Percentiles rank a stretch among this genome's conserved stretches.
Evolutionary conservation across 345 rosid species (phyloP).

Genomic region (Turnera subulata): DNA sequence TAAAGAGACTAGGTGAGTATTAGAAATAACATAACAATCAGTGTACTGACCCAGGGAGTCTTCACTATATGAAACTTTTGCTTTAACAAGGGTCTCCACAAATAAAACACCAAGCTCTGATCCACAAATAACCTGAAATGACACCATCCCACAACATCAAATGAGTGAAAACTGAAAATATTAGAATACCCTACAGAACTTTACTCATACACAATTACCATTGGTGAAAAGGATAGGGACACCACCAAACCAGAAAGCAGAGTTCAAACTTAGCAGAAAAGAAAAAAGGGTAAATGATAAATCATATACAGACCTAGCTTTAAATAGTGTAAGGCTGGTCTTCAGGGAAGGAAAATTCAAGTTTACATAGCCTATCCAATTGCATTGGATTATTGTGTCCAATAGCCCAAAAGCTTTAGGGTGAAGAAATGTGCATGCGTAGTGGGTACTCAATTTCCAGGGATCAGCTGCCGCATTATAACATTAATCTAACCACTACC

Average conservation of each 20-base stretch:
- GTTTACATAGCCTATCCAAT: not conserved
- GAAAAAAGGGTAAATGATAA: not conserved
- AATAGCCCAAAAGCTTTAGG: not conserved
- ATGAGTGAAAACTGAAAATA: conserved; percentile 2
- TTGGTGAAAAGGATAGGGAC: too few relatives aligned
- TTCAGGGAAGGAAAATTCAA: not conserved
- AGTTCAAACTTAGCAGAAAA: not conserved
- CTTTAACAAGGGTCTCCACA: conserved; percentile 74
- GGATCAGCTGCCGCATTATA: not conserved
- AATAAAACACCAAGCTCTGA: conserved; percentile 77
- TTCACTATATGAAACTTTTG: conserved; percentile 58
- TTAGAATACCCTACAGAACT: not conserved
- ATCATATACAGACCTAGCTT: not conserved
- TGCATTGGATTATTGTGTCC: not conserved
- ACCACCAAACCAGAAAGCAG: too few relatives aligned
- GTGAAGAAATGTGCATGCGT: not conserved
- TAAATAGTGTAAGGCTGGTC: not conserved
- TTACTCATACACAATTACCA: not conserved
- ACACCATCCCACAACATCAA: not conserved
- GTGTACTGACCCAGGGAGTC: conserved; percentile 65
- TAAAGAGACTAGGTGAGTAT: not conserved
- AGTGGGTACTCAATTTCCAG: not conserved
- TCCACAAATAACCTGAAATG: conserved; percentile 79
- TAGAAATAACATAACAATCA: conserved; percentile 9
- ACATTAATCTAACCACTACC: too few relatives aligned